These are phyloP conservation scores for Cryptosporidium sp. DNA, from an alignment of 169 alveolate genomes.

Conservation along the genomic window DNA sequence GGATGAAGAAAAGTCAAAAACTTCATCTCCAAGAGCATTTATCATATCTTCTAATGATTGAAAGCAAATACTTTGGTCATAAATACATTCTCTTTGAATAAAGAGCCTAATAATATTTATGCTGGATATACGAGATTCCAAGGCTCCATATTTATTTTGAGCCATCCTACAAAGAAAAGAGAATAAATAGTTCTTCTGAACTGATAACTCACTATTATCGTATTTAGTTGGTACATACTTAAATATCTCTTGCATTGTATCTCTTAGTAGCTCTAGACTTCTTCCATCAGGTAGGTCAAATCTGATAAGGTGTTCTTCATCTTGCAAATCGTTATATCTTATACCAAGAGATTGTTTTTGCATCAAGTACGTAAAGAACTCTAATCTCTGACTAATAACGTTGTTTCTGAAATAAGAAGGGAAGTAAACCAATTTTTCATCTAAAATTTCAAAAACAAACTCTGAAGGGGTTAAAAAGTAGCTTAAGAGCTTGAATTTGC, in stretches of 20 bases:
- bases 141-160: background rate
- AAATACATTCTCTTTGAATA: slow-evolving; percentile 51
- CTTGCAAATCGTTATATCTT: slow-evolving; percentile 11
- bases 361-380: background rate
- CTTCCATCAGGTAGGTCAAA: slow-evolving; percentile 66
- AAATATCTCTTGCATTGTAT: slow-evolving; percentile 49
- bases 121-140: slow-evolving; percentile 47
- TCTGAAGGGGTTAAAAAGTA: slow-evolving; percentile 28
- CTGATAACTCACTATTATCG: background rate
- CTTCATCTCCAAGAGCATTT: slow-evolving; percentile 24
- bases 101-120: slow-evolving; percentile 7
- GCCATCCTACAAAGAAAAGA: slow-evolving; percentile 19
- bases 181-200: slow-evolving; percentile 10
- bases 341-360: background rate
- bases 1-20: slow-evolving; percentile 32
- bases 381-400: slow-evolving; percentile 6
- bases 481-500: background rate
- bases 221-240: slow-evolving; percentile 23
- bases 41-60: slow-evolving; percentile 1
- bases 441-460: slow-evolving; percentile 42
- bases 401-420: slow-evolving; percentile 29
- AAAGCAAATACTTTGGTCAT: slow-evolving; percentile 24
- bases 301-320: slow-evolving; percentile 36
- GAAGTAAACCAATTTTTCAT: background rate
- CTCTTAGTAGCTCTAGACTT: slow-evolving; percentile 47